Conservation (phyloP, 1,284 basidiomycete genomes). For the Tilletia indica region DNA sequence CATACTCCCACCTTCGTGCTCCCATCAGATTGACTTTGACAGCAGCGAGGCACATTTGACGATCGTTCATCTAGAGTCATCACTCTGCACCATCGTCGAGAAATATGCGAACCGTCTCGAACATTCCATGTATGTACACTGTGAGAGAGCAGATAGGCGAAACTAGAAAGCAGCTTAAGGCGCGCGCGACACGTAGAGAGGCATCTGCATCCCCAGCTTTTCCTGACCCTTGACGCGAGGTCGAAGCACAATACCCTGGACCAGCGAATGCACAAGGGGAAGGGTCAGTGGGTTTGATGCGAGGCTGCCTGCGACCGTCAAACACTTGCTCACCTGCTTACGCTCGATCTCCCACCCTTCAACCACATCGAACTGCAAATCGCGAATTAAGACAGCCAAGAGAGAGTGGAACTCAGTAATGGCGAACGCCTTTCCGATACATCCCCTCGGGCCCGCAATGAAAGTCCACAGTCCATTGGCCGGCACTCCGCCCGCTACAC, state of each 20-base stretch:
- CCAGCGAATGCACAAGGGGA: not conserved
- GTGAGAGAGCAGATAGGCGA: no score
- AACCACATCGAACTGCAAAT: slow-evolving; percentile 28
- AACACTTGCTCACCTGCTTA: slow-evolving; percentile 24
- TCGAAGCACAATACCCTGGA: slow-evolving; percentile 31
- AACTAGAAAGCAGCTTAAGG: not conserved
- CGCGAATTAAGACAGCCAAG: slow-evolving; percentile 26
- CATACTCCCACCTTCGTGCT: no score
- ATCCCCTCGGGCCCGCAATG: slow-evolving; percentile 37
- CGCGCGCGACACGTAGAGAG: slow-evolving; percentile 26
- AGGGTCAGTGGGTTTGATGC: not conserved
- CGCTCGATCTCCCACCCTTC: slow-evolving; percentile 27
- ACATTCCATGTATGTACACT: no score
- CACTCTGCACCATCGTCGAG: no score
- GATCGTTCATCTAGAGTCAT: no score
- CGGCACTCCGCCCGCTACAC: slow-evolving; percentile 29
- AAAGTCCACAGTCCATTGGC: slow-evolving; percentile 32
- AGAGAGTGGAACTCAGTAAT: slow-evolving; percentile 41
- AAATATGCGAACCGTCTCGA: no score
- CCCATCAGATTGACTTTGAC: no score
- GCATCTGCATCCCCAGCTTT: slow-evolving; percentile 28
- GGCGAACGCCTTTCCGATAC: slow-evolving; percentile 39
- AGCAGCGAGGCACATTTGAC: no score
- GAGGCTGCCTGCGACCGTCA: not conserved
- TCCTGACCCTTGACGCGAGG: slow-evolving; percentile 27